Conservation (phyloP, 2,329 filamentous ascomycete genomes). For the Pleoardoris graminearum region DNA sequence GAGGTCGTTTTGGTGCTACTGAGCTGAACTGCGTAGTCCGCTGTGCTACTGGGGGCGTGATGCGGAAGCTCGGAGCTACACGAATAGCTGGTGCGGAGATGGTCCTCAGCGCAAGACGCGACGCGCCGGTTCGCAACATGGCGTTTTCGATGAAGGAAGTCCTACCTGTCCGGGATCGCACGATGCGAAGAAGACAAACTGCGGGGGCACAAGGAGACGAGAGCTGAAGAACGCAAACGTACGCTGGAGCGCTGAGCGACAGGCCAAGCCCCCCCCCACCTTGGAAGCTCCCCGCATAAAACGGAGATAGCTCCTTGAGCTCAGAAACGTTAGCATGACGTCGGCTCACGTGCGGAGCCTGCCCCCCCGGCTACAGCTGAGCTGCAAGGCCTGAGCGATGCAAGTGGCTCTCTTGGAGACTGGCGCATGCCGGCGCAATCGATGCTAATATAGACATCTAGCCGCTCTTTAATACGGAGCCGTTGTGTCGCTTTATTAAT, state of each 20-base stretch:
- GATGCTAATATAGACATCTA: no score
- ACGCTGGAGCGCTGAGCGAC: neutral
- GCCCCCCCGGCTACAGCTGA: neutral
- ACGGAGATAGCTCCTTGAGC: conserved; percentile 10
- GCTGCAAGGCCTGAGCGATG: no score
- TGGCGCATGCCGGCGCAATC: no score
- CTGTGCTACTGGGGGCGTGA: conserved; percentile 32
- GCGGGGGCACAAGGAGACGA: neutral
- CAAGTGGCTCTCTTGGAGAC: no score
- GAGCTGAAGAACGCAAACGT: no score
- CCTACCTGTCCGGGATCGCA: neutral
- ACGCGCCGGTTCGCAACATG: conserved; percentile 52
- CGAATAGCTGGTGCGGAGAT: conserved; percentile 36
- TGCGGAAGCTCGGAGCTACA: conserved; percentile 30
- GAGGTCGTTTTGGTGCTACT: conserved; percentile 40
- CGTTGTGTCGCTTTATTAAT: no score
- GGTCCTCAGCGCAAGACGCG: conserved; percentile 47
- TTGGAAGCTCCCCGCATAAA: conserved; percentile 10
- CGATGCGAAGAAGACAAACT: neutral
- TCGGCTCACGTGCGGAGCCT: conserved; percentile 1
- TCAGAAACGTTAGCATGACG: conserved; percentile 6
- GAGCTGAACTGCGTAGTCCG: conserved; percentile 51
- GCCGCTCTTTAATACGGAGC: no score
- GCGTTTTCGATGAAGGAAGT: conserved; percentile 5
- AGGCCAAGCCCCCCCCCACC: neutral